Evolutionary conservation across 495 filamentous ascomycete species (phyloP), one percentile per base, ranked within the genome.

Genomic region (Aspergillus cavernicola): DNA sequence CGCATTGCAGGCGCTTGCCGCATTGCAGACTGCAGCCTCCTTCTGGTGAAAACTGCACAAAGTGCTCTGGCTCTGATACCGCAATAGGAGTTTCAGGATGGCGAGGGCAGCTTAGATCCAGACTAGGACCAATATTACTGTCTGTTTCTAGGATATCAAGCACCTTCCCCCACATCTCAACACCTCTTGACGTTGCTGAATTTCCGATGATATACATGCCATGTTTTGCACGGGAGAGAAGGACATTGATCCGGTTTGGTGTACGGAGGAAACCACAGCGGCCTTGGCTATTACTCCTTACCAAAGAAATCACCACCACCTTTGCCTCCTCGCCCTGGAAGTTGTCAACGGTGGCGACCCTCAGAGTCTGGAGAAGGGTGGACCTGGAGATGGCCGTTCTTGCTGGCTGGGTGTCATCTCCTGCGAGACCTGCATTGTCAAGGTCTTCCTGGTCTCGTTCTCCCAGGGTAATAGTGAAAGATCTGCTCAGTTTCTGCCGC

Each of bases 171-270:
- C 89, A 95, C 86, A 93, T 92, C 0, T 61, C 53, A 4, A 91
- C 75, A 32, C 68, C 60, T 1, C 23, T 22, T 13, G 75, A 83
- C 0, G 87, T 85, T 26, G 72, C 62, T 2, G 79, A 66, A 60
- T 92, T 90, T 11, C 90, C 88, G 40, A 93, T 83, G 44, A 95
- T 81, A 63, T 90, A 95, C 85, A 95, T 89, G 6, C 90, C 88
- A 62, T 95, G 82, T 60, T 83, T 73, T 6, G 88, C 89, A 7
- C 89, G 83, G 28, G 70, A 74, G 3, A 92, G 69, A 0, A 91
- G 72, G 0, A 93, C 89, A 57, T 95, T 95, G 64, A 93, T 89
- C 2, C 90, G 78, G 55, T 93, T 92, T 0, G 77, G 70, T 7
- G 85, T 89, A 37, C 79, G 81, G 12, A 93, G 69, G 55, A 95